Evolutionary conservation across 768 basidiomycete genomes (phyloP).

Genomic region (Suillus tomentosus): DNA sequence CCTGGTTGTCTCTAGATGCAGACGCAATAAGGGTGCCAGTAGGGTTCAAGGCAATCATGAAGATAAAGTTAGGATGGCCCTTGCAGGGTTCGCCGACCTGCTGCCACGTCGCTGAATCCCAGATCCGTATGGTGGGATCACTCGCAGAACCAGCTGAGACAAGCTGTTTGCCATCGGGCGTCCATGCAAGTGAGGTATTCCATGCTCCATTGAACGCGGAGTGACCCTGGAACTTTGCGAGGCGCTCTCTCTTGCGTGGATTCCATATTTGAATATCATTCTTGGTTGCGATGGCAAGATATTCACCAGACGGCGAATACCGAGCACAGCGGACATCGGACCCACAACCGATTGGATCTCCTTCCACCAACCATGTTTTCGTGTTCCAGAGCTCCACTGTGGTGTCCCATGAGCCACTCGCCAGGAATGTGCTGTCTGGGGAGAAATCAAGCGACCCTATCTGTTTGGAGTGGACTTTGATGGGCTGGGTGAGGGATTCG

Average conservation of each 20-base stretch:
- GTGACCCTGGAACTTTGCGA: background rate
- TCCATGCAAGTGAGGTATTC: background rate
- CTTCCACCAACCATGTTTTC: background rate
- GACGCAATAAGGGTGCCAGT: background rate
- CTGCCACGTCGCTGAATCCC: background rate
- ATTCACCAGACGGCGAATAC: background rate
- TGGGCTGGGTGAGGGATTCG: background rate
- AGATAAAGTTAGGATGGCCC: background rate
- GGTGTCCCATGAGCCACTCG: background rate
- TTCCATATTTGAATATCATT: background rate
- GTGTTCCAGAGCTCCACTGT: background rate
- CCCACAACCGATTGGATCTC: background rate
- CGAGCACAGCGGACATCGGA: background rate
- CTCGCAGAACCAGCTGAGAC: rapidly evolving
- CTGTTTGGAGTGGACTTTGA: background rate
- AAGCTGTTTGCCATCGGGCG: background rate
- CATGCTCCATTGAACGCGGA: background rate
- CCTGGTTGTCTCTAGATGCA: background rate
- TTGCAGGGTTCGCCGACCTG: background rate
- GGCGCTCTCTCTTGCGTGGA: background rate
- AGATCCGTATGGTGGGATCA: background rate
- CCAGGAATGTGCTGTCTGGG: background rate
- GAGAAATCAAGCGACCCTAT: background rate
- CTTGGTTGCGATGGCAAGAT: background rate
- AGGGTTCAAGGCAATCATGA: background rate